phyloP scores from a whole-genome alignment of 148 eudicot genomes.

The Arbutus unedo region DNA sequence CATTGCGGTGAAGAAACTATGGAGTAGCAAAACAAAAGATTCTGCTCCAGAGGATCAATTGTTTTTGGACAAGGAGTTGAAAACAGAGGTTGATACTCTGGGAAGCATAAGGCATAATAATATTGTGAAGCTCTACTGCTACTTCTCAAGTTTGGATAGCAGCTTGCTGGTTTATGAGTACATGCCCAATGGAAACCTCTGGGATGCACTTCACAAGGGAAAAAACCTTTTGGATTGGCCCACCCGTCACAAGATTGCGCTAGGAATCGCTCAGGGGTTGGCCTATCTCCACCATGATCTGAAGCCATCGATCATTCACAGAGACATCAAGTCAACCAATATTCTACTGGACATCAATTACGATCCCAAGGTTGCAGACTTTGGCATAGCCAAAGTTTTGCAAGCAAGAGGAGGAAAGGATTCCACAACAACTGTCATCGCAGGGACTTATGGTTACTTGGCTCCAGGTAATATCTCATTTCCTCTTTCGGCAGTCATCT shows the following conservation, averaged over 20 bases:
- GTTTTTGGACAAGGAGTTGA: constrained; percentile 55
- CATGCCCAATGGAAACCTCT: constrained; percentile 92
- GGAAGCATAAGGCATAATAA: constrained; percentile 93
- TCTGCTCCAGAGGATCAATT: constrained; percentile 45
- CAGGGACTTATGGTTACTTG: constrained; percentile 94
- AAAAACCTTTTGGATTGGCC: constrained; percentile 76
- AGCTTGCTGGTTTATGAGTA: constrained; percentile 87
- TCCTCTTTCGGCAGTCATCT: background rate
- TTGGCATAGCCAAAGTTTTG: constrained; percentile 92
- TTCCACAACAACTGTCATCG: constrained; percentile 59
- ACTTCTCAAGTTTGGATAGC: constrained; percentile 57
- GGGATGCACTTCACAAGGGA: constrained; percentile 90
- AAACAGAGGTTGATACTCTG: constrained; percentile 87
- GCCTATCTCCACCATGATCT: constrained; percentile 93
- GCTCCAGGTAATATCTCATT: constrained; percentile 68
- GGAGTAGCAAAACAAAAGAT: constrained; percentile 66
- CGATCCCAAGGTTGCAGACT: constrained; percentile 90
- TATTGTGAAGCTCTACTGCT: constrained; percentile 84
- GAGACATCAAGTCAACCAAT: constrained; percentile 93
- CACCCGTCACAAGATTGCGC: constrained; percentile 70
- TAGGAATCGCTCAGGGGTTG: constrained; percentile 85
- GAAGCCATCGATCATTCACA: constrained; percentile 74
- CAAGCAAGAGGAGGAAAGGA: constrained; percentile 69
- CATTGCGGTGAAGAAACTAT: constrained; percentile 83
- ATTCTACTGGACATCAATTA: constrained; percentile 76